Percentiles rank a stretch among this genome's conserved stretches.
phyloP scores from a whole-genome alignment of 225 moss, liverwort and hornwort genomes.

The Bryoerythrophyllum caledonicum region DNA sequence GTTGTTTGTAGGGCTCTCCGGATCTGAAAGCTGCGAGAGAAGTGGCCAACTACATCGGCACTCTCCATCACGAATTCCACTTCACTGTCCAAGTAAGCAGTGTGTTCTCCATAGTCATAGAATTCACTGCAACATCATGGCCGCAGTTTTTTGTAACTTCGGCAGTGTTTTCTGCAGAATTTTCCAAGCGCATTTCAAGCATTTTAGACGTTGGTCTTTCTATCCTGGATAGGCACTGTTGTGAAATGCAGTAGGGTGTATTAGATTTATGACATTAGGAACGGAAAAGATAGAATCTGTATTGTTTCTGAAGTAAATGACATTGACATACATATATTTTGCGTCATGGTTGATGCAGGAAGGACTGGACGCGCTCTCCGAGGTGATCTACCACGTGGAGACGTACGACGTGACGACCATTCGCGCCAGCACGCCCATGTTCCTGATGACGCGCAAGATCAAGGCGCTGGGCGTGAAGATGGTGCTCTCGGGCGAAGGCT shows the following conservation, averaged over 20 bases:
- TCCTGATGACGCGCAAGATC: slow-evolving; percentile 87
- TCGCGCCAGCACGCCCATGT: slow-evolving; percentile 88
- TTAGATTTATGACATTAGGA: too few relatives aligned
- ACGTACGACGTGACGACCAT: slow-evolving; percentile 89
- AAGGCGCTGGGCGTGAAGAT: slow-evolving; percentile 92
- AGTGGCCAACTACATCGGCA: slow-evolving; percentile 73
- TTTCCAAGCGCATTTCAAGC: too few relatives aligned
- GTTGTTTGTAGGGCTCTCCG: slow-evolving; percentile 56
- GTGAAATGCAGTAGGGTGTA: too few relatives aligned
- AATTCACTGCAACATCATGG: too few relatives aligned
- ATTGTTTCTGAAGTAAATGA: too few relatives aligned
- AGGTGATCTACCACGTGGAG: slow-evolving; percentile 90
- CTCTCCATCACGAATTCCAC: slow-evolving; percentile 73
- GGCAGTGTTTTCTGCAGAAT: not conserved
- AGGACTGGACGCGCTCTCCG: slow-evolving; percentile 75
- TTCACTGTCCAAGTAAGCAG: slow-evolving; percentile 77
- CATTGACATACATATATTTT: too few relatives aligned
- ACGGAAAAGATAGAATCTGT: too few relatives aligned
- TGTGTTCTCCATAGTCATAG: too few relatives aligned
- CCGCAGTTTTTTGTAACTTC: too few relatives aligned
- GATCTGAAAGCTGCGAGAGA: slow-evolving; percentile 82
- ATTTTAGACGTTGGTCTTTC: too few relatives aligned
- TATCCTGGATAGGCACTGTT: too few relatives aligned
- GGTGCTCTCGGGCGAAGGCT: slow-evolving; percentile 86
- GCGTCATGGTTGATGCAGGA: slow-evolving; percentile 41